A percentile compares a stretch with the other conserved stretches of the same genome.
Evolutionary conservation across 2,329 filamentous ascomycete genomes (phyloP).

Genomic region (Ceratocystis ficicola): DNA sequence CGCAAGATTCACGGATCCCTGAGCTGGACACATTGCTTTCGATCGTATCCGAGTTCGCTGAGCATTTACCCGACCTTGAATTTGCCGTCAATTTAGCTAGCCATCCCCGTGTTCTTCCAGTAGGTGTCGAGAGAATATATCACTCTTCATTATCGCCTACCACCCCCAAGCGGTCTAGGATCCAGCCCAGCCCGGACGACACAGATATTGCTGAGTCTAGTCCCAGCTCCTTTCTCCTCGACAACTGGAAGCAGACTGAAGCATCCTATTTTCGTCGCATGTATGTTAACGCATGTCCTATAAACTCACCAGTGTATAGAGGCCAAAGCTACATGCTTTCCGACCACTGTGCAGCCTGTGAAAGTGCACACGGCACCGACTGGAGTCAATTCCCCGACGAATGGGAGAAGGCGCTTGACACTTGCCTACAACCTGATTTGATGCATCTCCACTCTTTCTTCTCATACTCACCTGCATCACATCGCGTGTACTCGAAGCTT

Average conservation of each 20-base stretch:
- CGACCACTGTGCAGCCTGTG: constrained; percentile 16
- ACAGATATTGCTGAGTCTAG: background rate
- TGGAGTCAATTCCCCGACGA: constrained; percentile 52
- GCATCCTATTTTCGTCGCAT: constrained; percentile 31
- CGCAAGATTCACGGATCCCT: constrained; percentile 28
- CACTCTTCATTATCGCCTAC: background rate
- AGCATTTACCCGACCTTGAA: constrained; percentile 70
- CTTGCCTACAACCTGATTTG: constrained; percentile 68
- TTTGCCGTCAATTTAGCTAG: constrained; percentile 72
- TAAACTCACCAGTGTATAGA: constrained; percentile 39
- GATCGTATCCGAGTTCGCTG: constrained; percentile 60
- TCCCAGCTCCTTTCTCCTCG: background rate
- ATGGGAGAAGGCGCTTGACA: constrained; percentile 52
- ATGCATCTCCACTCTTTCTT: constrained; percentile 60
- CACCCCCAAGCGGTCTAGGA: background rate
- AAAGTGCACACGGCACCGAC: constrained; percentile 39
- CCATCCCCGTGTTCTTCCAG: constrained; percentile 52
- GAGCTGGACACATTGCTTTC: constrained; percentile 39
- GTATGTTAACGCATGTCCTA: constrained; percentile 46
- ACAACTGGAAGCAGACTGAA: constrained; percentile 16
- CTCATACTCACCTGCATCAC: constrained; percentile 45
- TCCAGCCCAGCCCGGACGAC: background rate
- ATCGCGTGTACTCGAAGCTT: constrained; percentile 51
- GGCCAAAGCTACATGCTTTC: constrained; percentile 14
- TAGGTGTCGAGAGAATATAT: constrained; percentile 7